phyloP scores from a whole-genome alignment of 306 rosid species.

The Crotalaria pallida region DNA sequence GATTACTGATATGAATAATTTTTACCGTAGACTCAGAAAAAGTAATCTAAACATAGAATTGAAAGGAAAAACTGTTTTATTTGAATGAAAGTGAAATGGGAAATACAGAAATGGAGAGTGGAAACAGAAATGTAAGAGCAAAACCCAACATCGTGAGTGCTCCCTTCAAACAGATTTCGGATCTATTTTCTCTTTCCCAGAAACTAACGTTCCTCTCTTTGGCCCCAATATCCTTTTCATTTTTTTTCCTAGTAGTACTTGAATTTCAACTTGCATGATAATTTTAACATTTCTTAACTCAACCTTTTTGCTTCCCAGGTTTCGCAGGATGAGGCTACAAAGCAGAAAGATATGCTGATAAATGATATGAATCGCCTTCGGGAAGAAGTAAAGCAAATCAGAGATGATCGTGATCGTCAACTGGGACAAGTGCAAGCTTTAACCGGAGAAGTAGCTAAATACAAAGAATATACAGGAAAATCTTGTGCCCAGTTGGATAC shows the following conservation, averaged over 20 bases:
- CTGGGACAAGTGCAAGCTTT: slow-evolving; percentile 42
- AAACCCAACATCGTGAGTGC: too few species aligned
- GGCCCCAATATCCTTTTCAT: too few species aligned
- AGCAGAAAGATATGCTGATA: slow-evolving; percentile 46
- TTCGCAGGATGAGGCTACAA: slow-evolving; percentile 55
- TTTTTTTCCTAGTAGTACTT: not conserved
- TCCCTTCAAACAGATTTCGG: too few species aligned
- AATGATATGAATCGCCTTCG: slow-evolving; percentile 62
- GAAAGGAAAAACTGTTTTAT: too few species aligned
- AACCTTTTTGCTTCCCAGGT: slow-evolving; percentile 37
- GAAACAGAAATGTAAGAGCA: too few species aligned
- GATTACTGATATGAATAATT: not conserved
- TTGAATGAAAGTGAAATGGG: too few species aligned
- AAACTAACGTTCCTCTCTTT: too few species aligned
- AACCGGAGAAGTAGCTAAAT: slow-evolving; percentile 49
- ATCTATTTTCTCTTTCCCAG: too few species aligned
- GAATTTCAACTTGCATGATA: not conserved
- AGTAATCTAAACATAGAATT: too few species aligned
- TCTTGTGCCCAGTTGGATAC: slow-evolving; percentile 55
- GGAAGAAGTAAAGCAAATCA: slow-evolving; percentile 66
- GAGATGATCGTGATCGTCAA: slow-evolving; percentile 76
- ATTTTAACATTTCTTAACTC: not conserved
- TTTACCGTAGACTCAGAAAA: too few species aligned
- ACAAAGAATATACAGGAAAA: slow-evolving; percentile 38
- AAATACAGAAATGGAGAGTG: too few species aligned